phyloP scores from a whole-genome alignment of 768 basidiomycete species.

The Dioszegia hungarica region DNA sequence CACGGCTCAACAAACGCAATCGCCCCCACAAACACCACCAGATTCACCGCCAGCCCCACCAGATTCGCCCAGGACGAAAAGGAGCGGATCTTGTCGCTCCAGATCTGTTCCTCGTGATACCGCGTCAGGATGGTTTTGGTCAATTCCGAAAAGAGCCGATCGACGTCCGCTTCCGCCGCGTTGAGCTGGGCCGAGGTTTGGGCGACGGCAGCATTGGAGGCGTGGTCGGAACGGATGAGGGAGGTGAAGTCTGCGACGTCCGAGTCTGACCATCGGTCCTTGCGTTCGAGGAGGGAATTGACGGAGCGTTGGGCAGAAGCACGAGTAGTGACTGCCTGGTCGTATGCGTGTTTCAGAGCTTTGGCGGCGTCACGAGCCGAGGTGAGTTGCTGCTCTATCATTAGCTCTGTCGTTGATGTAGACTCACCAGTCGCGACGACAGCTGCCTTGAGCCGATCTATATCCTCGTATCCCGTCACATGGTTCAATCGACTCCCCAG shows the following conservation, averaged over 20 bases:
- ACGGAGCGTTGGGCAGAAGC: slow-evolving; percentile 89
- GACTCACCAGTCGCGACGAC: slow-evolving; percentile 69
- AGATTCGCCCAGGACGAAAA: slow-evolving; percentile 89
- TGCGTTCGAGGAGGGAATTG: slow-evolving; percentile 89
- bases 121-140: slow-evolving; percentile 77
- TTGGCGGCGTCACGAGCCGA: slow-evolving; percentile 61
- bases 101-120: slow-evolving; percentile 98
- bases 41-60: slow-evolving; percentile 76
- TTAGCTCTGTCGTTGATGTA: slow-evolving; percentile 8
- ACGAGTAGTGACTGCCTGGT: slow-evolving; percentile 70
- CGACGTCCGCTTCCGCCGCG: slow-evolving; percentile 71
- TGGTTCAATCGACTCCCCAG: slow-evolving; percentile 74
- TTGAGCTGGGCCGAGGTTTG: slow-evolving; percentile 64
- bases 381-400: slow-evolving; percentile 3
- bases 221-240: slow-evolving; percentile 84
- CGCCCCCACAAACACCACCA: slow-evolving; percentile 83
- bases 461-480: slow-evolving; percentile 85
- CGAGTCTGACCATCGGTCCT: slow-evolving; percentile 81
- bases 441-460: slow-evolving; percentile 63
- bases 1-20: slow-evolving; percentile 92
- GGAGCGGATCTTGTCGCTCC: slow-evolving; percentile 97
- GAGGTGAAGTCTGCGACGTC: slow-evolving; percentile 85
- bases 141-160: slow-evolving; percentile 75
- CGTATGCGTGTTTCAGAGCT: slow-evolving; percentile 69
- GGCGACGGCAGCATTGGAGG: slow-evolving; percentile 72